phyloP scores from a whole-genome alignment of 2,329 filamentous ascomycete species.

The Ceratocystis colombiana region DNA sequence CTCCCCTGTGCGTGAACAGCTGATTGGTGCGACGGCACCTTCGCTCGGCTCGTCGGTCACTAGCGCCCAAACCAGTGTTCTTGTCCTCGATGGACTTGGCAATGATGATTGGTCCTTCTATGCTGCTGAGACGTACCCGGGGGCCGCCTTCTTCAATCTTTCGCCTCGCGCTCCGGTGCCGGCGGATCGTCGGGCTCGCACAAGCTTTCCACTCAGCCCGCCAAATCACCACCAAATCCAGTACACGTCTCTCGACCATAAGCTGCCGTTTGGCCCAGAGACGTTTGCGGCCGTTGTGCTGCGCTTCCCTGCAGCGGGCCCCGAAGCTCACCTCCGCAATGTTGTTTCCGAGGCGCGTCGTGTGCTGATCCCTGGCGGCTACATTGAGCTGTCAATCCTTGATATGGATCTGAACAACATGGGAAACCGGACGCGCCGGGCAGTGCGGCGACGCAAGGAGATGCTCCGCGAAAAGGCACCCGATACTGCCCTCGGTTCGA shows the following conservation, averaged over 20 bases:
- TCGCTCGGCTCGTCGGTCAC: not conserved
- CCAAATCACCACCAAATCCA: conserved; percentile 68
- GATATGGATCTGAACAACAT: conserved; percentile 76
- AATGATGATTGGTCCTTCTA: conserved; percentile 85
- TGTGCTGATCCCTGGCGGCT: conserved; percentile 66
- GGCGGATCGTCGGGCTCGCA: conserved; percentile 36
- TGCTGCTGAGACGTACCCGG: conserved; percentile 67
- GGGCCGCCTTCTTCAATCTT: conserved; percentile 66
- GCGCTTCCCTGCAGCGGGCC: conserved; percentile 61
- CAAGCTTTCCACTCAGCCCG: conserved; percentile 47
- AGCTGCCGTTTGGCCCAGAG: conserved; percentile 65
- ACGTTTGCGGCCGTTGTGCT: conserved; percentile 69
- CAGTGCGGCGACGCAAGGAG: conserved; percentile 62
- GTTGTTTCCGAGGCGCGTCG: conserved; percentile 66
- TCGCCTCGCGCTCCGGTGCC: conserved; percentile 48
- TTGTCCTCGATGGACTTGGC: conserved; percentile 75
- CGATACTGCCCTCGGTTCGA: conserved; percentile 50
- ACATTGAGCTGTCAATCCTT: conserved; percentile 67
- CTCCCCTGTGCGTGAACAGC: conserved; percentile 52
- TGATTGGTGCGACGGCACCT: not conserved
- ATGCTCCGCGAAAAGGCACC: conserved; percentile 52
- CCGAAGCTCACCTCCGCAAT: conserved; percentile 58
- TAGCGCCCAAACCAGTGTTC: conserved; percentile 47
- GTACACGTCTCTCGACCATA: conserved; percentile 50
- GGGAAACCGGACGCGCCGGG: conserved; percentile 59